phyloP scores from a whole-genome alignment of 2,329 filamentous ascomycete species.

The Diplodia seriata region DNA sequence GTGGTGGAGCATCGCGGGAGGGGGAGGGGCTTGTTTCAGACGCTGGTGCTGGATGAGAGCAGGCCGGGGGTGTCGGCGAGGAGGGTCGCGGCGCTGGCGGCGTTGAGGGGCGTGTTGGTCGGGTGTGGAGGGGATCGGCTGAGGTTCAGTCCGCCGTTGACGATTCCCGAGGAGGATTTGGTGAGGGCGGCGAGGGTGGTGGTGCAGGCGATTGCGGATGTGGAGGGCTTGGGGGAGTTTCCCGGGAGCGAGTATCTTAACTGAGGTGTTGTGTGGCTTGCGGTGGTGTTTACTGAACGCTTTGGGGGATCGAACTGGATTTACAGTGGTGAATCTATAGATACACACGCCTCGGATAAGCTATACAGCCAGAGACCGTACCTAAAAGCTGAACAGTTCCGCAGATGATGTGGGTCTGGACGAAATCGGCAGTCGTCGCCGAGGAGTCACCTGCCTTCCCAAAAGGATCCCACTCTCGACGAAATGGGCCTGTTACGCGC shows the following conservation, averaged over 20 bases:
- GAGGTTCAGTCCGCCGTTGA: slow-evolving; percentile 16
- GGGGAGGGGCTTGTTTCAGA: slow-evolving; percentile 2
- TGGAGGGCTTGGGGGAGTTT: background rate
- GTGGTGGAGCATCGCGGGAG: background rate
- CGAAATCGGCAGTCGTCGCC: background rate
- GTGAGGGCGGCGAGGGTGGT: background rate
- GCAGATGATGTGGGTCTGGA: background rate
- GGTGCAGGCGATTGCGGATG: slow-evolving; percentile 8
- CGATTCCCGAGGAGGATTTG: slow-evolving; percentile 9
- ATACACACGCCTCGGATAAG: too few relatives aligned
- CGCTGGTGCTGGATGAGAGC: background rate
- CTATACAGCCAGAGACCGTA: too few relatives aligned
- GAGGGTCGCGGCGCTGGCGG: slow-evolving; percentile 1
- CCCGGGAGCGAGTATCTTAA: slow-evolving; percentile 6
- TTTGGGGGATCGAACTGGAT: too few relatives aligned
- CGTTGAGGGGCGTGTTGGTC: background rate
- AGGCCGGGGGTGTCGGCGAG: background rate
- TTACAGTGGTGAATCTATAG: too few relatives aligned
- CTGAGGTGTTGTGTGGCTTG: background rate
- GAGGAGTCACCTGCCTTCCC: background rate
- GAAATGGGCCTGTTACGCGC: background rate
- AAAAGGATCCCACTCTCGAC: background rate
- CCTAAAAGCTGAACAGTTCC: too few relatives aligned
- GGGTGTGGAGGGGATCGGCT: background rate
- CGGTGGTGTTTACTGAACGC: too few relatives aligned